phyloP scores from a whole-genome alignment of 202 grass and related monocot species.

The Eragrostis tef region DNA sequence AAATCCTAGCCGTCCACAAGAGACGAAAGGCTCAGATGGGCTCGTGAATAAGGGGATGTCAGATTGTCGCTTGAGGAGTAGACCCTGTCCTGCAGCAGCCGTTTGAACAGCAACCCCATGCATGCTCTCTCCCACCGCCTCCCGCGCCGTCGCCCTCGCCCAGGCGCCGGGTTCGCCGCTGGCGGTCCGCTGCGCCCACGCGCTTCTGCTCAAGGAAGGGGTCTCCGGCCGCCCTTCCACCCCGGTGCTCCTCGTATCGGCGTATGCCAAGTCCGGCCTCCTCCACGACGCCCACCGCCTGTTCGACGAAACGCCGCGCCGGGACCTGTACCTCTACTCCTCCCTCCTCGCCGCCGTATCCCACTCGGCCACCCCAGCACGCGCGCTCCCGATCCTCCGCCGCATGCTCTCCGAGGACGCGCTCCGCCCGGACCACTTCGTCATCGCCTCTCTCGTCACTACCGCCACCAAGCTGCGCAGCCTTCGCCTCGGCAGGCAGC shows the following conservation, averaged over 20 bases:
- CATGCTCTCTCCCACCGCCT: conserved; percentile 43
- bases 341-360: conserved; percentile 56
- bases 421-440: conserved; percentile 65
- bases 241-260: conserved; percentile 49
- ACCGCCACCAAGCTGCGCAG: conserved; percentile 49
- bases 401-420: conserved; percentile 51
- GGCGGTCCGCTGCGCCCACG: conserved; percentile 36
- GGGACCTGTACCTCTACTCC: conserved; percentile 55
- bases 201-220: conserved; percentile 60
- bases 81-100: too few species aligned
- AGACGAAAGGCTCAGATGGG: too few species aligned
- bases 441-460: conserved; percentile 64
- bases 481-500: conserved; percentile 69
- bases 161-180: conserved; percentile 32
- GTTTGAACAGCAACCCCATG: conserved; percentile 1
- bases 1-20: too few species aligned
- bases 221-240: conserved; percentile 10
- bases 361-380: conserved; percentile 37
- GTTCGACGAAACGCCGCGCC: conserved; percentile 49
- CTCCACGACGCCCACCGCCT: conserved; percentile 48
- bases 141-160: conserved; percentile 42
- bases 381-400: conserved; percentile 48
- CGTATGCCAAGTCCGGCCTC: conserved; percentile 57
- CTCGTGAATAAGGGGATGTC: too few species aligned
- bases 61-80: too few species aligned